Base-by-base conservation (phyloP, 768 basidiomycete species). In the Termitomyces sp. region DNA sequence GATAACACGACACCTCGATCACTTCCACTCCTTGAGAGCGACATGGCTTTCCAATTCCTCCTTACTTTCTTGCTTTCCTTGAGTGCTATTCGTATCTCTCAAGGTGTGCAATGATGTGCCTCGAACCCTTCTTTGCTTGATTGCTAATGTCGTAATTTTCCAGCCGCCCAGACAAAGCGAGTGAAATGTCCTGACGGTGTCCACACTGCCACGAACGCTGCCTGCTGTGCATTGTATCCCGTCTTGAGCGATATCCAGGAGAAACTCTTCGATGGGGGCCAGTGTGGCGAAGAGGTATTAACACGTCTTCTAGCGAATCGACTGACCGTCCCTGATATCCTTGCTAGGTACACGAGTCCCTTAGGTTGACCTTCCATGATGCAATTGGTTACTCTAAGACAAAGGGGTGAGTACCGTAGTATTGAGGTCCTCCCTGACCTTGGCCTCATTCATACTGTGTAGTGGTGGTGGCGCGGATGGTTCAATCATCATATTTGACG, bases 381-480 rank as follows among this genome's bases (percentile, higher is more conserved):
- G 47, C 47, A 6, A 48, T 48, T 13, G 47, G 47, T 16, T 48
- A 35, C n/a, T 48, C 47, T 16, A 22, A 33, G 23, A 25, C 33
- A n/a, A 25, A 9, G 11, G 47, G 47, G 47, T 25, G n/a, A 36
- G 23, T 25, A n/a, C 23, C 12, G 10, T 15, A 3, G 33, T 10
- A 20, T 22, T 29, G 9, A 36, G n/a, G 2, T 22, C n/a, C 15
- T 11, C 22, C 5, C 36, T 22, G 33, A 12, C 47, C 16, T 16
- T 7, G 2, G 1, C n/a, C 6, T 25, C 15, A 48, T 25, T 25
- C 10, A 22, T 15, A 25, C 16, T 36, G 3, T 25, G 7, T 15
- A 48, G 47, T 16, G 47, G 47, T 36, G 47, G 47, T 10, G 47
- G 47, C 47, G 47, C 47, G 23, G 47, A 48, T n/a, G 47, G 47